phyloP scores from a whole-genome alignment of 768 basidiomycete genomes.

The Mycena capillaripes region DNA sequence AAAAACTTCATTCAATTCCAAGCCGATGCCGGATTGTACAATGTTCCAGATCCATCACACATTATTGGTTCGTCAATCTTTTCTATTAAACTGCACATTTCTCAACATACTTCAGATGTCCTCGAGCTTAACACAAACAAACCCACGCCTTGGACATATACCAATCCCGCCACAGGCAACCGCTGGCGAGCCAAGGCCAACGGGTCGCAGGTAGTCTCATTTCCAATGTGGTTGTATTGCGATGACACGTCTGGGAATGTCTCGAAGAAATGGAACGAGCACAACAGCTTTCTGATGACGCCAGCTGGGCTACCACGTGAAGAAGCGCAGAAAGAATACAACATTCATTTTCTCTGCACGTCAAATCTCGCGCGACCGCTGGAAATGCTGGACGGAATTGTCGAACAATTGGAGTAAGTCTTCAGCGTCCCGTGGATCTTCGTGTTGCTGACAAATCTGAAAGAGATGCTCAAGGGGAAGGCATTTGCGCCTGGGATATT shows the following conservation, averaged over 20 bases:
- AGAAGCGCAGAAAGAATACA: background rate
- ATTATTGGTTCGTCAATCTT: background rate
- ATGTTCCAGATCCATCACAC: background rate
- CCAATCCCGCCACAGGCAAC: conserved; percentile 16
- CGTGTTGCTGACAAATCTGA: background rate
- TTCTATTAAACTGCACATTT: background rate
- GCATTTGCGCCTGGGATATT: too few relatives aligned
- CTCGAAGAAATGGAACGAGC: conserved; percentile 42
- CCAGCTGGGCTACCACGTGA: background rate
- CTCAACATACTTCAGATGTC: background rate
- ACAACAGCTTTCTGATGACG: background rate
- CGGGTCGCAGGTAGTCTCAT: conserved; percentile 32
- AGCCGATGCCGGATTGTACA: background rate
- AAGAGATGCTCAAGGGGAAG: too few relatives aligned
- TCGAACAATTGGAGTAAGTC: background rate
- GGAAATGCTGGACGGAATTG: background rate
- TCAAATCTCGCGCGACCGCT: background rate
- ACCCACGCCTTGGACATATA: background rate
- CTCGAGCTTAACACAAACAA: background rate
- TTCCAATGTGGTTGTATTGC: conserved; percentile 42
- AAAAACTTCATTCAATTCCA: background rate
- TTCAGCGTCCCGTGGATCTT: too few relatives aligned
- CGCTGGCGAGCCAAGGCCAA: conserved; percentile 6
- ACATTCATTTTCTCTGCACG: background rate
- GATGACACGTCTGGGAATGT: conserved; percentile 50